Evolutionary conservation across 345 rosid genomes (phyloP), one percentile per base, ranked within the genome.

Genomic region (Gossypium sturtianum): DNA sequence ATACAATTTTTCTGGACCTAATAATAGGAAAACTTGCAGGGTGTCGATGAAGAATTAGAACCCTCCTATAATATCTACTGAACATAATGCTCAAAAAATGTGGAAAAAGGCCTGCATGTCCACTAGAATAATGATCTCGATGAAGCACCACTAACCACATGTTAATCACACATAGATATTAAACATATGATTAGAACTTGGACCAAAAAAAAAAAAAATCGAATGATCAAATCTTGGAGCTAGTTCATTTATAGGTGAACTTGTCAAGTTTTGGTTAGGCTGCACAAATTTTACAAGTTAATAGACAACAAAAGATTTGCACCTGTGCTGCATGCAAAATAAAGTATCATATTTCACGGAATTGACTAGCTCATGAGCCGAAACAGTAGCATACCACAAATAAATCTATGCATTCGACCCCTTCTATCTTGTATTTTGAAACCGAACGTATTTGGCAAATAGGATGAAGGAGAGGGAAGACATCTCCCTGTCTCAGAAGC

Each of bases 341-440:
- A 53, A 57, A 68, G 49, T 20, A 53, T 41, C 11, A 66, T 12
- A 70, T 51, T 48, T 17, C 27, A n/a, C 13, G 47, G 43, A 47
- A 41, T 22, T 38, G 49, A 64, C 70, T 29, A 6, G 44, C 58
- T 66, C 7, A 10, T n/a, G 9, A 27, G 12, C 7, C 59, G 58
- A 48, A 70, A 52, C 69, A 51, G 72, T 59, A 68, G 75, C 83
- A 27, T 86, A 96, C 99, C 99, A 68, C 94, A 90, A 64, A 79
- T 85, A 82, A 96, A 96, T 84, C 99, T 88, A 84, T 96, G 99
- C 93, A 89, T 88, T 70, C 97, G 87, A 44, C 93, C 90, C 60
- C 74, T 91, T 78, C 79, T 87, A 82, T 96, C 98, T 86, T 91
- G 87, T 54, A 96, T 90, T 83, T 96, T 96, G 79, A 96, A 96